These are phyloP conservation scores for Leptomonas seymouri DNA, from an alignment of 208 protist species.

Conservation along the genomic window DNA sequence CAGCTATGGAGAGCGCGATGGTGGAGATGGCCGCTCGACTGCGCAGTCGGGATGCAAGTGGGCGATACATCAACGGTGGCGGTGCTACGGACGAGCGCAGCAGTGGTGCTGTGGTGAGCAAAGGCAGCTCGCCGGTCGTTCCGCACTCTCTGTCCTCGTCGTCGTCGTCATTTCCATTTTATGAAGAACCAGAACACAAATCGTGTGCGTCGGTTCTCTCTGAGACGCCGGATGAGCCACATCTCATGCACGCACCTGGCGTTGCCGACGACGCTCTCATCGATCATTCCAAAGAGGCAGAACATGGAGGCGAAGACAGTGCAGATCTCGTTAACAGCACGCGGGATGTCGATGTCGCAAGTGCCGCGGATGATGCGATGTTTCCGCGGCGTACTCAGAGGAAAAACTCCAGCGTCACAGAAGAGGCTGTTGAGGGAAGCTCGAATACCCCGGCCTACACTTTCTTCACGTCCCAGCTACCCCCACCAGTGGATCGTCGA, in stretches of 20 bases:
- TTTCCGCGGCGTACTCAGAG: background rate
- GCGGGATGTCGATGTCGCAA: background rate
- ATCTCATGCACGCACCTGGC: background rate
- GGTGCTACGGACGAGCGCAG: background rate
- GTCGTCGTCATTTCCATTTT: background rate
- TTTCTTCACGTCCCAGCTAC: conserved; percentile 21
- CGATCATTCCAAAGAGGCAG: background rate
- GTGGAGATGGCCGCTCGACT: conserved; percentile 22
- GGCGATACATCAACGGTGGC: background rate
- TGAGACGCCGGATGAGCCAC: conserved; percentile 7
- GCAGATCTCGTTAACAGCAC: conserved; percentile 4
- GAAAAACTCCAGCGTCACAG: background rate
- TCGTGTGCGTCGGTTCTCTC: background rate
- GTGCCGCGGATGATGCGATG: background rate
- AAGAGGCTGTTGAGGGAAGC: background rate
- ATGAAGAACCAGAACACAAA: background rate
- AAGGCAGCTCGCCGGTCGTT: background rate
- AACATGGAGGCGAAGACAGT: background rate
- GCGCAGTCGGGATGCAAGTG: conserved; percentile 2
- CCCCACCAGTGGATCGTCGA: conserved; percentile 9
- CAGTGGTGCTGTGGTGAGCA: conserved; percentile 12
- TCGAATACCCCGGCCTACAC: background rate
- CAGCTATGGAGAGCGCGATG: conserved; percentile 22
- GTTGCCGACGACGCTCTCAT: background rate
- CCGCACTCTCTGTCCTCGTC: background rate